Evolutionary conservation across 2,329 filamentous ascomycete genomes (phyloP), one percentile per base, ranked within the genome.

Genomic region (Botrytis paeoniae): DNA sequence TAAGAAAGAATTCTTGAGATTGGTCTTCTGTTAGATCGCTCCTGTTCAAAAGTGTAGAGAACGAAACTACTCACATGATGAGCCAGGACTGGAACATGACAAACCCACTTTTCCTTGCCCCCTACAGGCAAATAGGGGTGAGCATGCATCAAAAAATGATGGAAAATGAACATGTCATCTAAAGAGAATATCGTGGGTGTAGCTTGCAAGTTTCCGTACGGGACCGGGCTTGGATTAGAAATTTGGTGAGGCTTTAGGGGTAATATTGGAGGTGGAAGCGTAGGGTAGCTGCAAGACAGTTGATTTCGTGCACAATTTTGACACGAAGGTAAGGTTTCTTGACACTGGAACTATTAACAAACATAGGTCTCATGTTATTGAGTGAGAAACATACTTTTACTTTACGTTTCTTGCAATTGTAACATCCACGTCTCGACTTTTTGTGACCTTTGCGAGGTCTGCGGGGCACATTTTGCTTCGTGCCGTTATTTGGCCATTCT

Each of bases 341-440:
- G 60, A 62, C 60, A 57, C 60, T 57, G 22, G 1, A 29, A 18
- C 22, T 41, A 29, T 51, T 25, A 60, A n/a, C 8, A 29, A 20
- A 62, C 1, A 5, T 4, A 20, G 18, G 8, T 16, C 12, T 1
- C 4, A 62, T 45, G n/a, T 18, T 29, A 9, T 6, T 5, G 1
- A 12, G 10, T 2, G 1, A 14, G 32, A 29, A n/a, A 16, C 6
- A 4, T 43, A 71, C 69, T n/a, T 63, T 63, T 3, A 64, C 32
- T 29, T 43, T 71, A n/a, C 69, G 22, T 51, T 14, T 51, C 43
- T 71, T 71, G 37, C 69, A 71, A 48, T 57, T 63, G 18, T 54
- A 63, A 54, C 43, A 64, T n/a, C 59, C 69, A 7, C 69, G 25
- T 59, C 45, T 65, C 16, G 60, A 71, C 43, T 71, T 71, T 54